Conservation (phyloP, 225 moss, liverwort and hornwort species). For the Polytrichum commune region DNA sequence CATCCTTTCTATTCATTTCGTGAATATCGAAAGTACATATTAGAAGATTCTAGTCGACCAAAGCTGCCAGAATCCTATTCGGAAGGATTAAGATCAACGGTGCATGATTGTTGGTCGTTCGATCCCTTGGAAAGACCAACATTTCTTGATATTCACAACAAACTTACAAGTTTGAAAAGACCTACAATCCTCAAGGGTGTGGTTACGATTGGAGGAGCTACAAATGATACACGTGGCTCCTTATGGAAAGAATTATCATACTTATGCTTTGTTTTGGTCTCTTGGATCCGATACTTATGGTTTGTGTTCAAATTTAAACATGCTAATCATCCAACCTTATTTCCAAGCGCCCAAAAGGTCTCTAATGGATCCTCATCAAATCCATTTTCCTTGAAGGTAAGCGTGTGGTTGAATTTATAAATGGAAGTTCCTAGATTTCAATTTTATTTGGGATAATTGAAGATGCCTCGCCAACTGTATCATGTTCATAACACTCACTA, state of each 20-base stretch:
- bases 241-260: background rate
- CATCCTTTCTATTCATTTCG: constrained; percentile 10
- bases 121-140: constrained; percentile 21
- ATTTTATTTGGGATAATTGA: background rate
- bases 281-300: background rate
- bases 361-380: background rate
- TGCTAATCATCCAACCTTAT: background rate
- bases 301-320: background rate
- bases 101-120: constrained; percentile 31
- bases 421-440: background rate
- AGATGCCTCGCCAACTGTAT: background rate
- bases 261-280: background rate
- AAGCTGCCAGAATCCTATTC: constrained; percentile 17
- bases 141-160: constrained; percentile 26
- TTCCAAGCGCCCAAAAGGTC: background rate
- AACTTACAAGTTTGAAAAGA: too few relatives aligned
- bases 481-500: background rate
- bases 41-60: constrained; percentile 15
- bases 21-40: constrained; percentile 14
- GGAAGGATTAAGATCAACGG: constrained; percentile 18
- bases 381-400: background rate
- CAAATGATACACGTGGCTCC: background rate
- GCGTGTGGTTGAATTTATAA: background rate
- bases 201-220: background rate
- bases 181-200: too few relatives aligned